These are phyloP conservation scores for Picea abies DNA, from an alignment of 83 land plant species.

Conservation along the genomic window DNA sequence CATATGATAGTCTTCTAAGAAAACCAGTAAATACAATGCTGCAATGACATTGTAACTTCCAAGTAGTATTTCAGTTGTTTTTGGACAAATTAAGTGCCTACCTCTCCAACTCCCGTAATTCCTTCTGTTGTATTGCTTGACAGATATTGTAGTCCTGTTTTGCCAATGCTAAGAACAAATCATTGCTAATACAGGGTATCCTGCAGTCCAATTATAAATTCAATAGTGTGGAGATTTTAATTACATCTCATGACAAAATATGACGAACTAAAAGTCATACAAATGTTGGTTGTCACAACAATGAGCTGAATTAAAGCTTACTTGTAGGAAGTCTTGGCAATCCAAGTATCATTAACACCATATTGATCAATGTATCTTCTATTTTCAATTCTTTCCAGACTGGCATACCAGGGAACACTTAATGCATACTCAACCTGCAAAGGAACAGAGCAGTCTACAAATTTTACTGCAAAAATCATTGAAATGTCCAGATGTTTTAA, in stretches of 20 bases:
- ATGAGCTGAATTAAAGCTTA: constrained; percentile 13
- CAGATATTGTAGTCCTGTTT: constrained; percentile 65
- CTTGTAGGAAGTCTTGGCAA: constrained; percentile 51
- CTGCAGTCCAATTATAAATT: constrained; percentile 31
- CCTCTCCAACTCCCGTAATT: constrained; percentile 63
- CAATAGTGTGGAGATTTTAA: background rate
- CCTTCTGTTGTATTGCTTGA: constrained; percentile 54
- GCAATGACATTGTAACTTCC: background rate
- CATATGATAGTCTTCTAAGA: background rate
- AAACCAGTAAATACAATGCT: background rate
- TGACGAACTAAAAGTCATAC: background rate
- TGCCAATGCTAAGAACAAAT: constrained; percentile 55
- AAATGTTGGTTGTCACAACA: background rate
- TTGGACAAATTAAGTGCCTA: constrained; percentile 6
- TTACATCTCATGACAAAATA: background rate
- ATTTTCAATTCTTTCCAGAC: constrained; percentile 55
- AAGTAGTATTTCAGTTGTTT: background rate
- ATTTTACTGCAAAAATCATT: background rate
- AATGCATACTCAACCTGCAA: constrained; percentile 66
- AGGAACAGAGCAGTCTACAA: background rate
- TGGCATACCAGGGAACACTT: constrained; percentile 47
- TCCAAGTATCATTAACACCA: constrained; percentile 23
- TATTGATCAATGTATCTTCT: constrained; percentile 50
- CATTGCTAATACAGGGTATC: constrained; percentile 30
- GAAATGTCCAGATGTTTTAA: background rate